Conservation (phyloP, 2,329 filamentous ascomycete species). For the Sphaerostilbella broomeana region DNA sequence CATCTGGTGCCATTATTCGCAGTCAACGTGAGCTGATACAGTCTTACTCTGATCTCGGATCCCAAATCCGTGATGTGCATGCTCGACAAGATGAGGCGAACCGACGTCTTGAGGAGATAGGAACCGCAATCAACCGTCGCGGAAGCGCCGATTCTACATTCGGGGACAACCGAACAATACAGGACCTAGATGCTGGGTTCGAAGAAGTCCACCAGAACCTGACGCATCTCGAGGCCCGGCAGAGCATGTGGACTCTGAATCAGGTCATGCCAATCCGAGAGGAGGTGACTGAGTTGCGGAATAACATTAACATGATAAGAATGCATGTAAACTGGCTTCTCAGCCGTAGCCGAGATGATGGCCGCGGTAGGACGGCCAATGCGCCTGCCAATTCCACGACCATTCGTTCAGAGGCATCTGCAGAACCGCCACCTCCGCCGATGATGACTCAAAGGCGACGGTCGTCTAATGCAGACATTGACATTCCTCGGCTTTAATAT, state of each 20-base stretch:
- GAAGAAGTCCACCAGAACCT: slow-evolving; percentile 51
- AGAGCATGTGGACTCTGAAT: slow-evolving; percentile 55
- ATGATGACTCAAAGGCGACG: slow-evolving; percentile 30
- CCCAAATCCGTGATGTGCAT: slow-evolving; percentile 30
- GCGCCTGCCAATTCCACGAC: slow-evolving; percentile 23
- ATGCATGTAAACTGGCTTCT: slow-evolving; percentile 56
- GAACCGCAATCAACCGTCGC: slow-evolving; percentile 35
- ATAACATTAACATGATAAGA: slow-evolving; percentile 49
- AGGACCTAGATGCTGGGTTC: slow-evolving; percentile 40
- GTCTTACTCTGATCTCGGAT: slow-evolving; percentile 30
- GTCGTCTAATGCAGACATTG: slow-evolving; percentile 32
- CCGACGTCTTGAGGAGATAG: slow-evolving; percentile 32
- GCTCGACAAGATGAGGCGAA: slow-evolving; percentile 28
- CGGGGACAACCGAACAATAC: slow-evolving; percentile 41
- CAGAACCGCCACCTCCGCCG: slow-evolving; percentile 18
- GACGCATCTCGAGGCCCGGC: slow-evolving; percentile 52
- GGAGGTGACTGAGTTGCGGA: slow-evolving; percentile 53
- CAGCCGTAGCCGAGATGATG: slow-evolving; percentile 45
- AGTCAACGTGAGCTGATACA: slow-evolving; percentile 43
- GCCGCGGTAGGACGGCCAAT: slow-evolving; percentile 32
- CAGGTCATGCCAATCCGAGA: slow-evolving; percentile 56
- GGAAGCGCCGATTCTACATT: slow-evolving; percentile 20
- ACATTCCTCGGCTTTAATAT: slow-evolving; percentile 32
- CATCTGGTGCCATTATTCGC: slow-evolving; percentile 46
- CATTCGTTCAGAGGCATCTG: slow-evolving; percentile 28